These are phyloP conservation scores for Colletotrichum tamarilloi DNA, from an alignment of 2,329 filamentous ascomycete species.

Conservation along the genomic window DNA sequence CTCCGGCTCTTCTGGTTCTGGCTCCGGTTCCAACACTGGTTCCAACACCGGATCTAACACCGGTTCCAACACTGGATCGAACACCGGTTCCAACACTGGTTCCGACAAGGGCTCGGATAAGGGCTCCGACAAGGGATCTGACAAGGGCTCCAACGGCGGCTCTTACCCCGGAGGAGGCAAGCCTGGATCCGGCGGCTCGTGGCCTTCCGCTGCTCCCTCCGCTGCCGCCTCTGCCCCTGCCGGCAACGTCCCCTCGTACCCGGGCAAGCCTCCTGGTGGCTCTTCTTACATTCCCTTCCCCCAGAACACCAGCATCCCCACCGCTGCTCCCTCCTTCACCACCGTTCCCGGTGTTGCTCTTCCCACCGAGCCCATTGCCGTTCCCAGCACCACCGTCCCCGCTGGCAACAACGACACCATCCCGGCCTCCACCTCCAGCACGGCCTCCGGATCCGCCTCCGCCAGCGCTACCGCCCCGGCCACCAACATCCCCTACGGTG, in stretches of 20 bases:
- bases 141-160: neutral
- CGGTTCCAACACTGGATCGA: neutral
- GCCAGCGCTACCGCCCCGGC: constrained; percentile 46
- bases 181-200: neutral
- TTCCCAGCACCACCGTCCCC: constrained; percentile 28
- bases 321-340: constrained; percentile 14
- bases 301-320: constrained; percentile 24
- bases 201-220: neutral
- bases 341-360: constrained; percentile 23
- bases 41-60: neutral
- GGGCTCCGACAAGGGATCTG: neutral
- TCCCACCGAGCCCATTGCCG: constrained; percentile 16
- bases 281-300: constrained; percentile 20
- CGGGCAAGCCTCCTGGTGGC: constrained; percentile 17
- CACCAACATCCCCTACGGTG: constrained; percentile 42
- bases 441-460: neutral
- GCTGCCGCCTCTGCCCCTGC: constrained; percentile 14
- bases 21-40: neutral
- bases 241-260: constrained; percentile 19
- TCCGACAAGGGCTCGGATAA: neutral
- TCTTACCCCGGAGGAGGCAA: neutral
- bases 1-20: neutral
- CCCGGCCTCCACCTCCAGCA: neutral
- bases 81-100: neutral
- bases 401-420: constrained; percentile 28